Base-by-base conservation (phyloP, 2,329 filamentous ascomycete species). In the Pyricularia pennisetigena region DNA sequence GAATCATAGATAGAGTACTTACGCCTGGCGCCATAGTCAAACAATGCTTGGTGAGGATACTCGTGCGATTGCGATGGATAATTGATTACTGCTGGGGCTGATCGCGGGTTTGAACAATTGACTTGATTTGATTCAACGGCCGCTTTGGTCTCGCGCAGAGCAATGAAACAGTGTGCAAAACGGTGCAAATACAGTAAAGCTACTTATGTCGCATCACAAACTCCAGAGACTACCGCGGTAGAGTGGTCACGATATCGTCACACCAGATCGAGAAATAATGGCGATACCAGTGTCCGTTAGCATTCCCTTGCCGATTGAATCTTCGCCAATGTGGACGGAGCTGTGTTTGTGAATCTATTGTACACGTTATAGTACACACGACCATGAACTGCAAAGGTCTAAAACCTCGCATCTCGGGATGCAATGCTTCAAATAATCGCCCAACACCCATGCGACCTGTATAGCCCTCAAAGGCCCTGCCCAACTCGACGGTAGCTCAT, bases 21-120 rank as follows among this genome's bases (percentile, higher is more conserved):
- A 65, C 63, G 29, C 63, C 63, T 49, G 63, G 63, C 32, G 63
- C 63, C 63, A 65, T 65, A 30, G 63, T 49, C 29, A 49, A 32
- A 65, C 20, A 14, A 65, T 32, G 20, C 20, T 64, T 6, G 41
- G 4, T 26, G 63, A 29, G 59, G 23, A 62, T 62, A 28, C 23
- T 28, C 0, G 9, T 16, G 24, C 2, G 12, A 28, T 62, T 62
- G 59, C 59, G 24, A 62, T 62, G 2, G 59, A 62, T 62, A 54
- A 62, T 62, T 62, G 28, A 28, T 28, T 29, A 28, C 14, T 62
- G 59, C 24, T 62, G 26, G 59, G 59, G 59, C 26, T 28, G 59
- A 6, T 20, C 26, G 29, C 14, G 59, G 24, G 32, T 3, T 62
- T 62, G 59, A 24, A 62, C 24, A 62, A 62, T 28, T 62, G 59